Evolutionary conservation across 2,329 filamentous ascomycete genomes (phyloP), one percentile per base, ranked within the genome.

Genomic region (Albophoma yamanashiensis): DNA sequence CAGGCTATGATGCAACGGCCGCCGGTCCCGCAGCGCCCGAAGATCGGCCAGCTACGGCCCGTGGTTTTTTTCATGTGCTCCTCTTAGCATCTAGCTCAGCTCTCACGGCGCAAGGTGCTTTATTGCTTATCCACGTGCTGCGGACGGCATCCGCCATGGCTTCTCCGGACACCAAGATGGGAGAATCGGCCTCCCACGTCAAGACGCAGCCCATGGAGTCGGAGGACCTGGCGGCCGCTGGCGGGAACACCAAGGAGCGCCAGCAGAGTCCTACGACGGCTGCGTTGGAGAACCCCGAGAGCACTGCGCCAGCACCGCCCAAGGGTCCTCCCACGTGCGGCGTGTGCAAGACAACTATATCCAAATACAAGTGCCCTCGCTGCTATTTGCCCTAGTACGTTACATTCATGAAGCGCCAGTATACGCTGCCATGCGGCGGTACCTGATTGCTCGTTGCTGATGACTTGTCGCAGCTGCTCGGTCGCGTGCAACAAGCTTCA

Each of bases 311-410:
- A 22, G 31, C 50, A 55, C 27, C 50, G 8, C 40, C 36, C 22
- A 62, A 61, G 57, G 56, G 50, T 14, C 56, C 65, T 50, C 65
- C 66, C 22, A 63, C 69, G 2, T 87, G 85, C 65, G 77, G 78
- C 6, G 74, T 85, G 39, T 88, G 85, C 68, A 69, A 79, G 36
- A 67, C 70, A 40, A 76, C 76, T 5, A 73, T 78, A 25, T 76
- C 76, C 38, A 87, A 84, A 69, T 88, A 88, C 71, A 87, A 85
- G 66, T 88, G 85, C 63, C 76, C 82, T n/a, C 77, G 77, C 36
- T 88, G 85, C 68, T 71, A 76, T 56, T 66, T 82, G 27, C 79
- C 80, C 62, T 87, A 85, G 85, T 87, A 74, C 68, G 83, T 72
- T 1, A 14, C 14, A n/a, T 20, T 4, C 31, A 15, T 55, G 2